phyloP scores from a whole-genome alignment of 169 alveolate genomes.

The Cryptosporidium felis region DNA sequence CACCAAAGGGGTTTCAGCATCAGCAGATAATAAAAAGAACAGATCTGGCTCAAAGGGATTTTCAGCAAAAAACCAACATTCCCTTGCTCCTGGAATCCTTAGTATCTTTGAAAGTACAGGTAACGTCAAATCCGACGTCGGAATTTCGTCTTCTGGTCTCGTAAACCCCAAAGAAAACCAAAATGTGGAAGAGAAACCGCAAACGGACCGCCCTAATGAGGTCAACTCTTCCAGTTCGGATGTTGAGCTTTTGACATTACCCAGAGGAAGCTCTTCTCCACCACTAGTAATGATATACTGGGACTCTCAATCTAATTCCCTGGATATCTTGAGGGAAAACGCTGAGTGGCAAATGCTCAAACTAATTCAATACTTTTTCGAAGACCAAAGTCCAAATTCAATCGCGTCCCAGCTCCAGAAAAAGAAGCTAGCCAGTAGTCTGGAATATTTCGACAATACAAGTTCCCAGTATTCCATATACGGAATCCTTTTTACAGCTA shows the following conservation, averaged over 20 bases:
- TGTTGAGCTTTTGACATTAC: neutral
- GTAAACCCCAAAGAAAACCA: neutral
- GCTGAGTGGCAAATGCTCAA: slow-evolving; percentile 70
- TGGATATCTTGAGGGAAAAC: slow-evolving; percentile 5
- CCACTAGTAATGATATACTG: slow-evolving; percentile 47
- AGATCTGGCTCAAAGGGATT: neutral
- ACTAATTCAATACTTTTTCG: slow-evolving; percentile 40
- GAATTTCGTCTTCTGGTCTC: neutral
- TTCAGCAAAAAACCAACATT: neutral
- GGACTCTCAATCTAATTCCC: slow-evolving; percentile 16
- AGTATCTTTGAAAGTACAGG: neutral
- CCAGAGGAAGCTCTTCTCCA: slow-evolving; percentile 53
- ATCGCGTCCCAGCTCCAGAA: neutral
- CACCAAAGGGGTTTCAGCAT: neutral
- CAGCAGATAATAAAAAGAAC: neutral
- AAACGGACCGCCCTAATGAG: neutral
- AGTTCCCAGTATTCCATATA: slow-evolving; percentile 36
- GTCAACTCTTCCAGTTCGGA: neutral
- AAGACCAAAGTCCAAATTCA: slow-evolving; percentile 45
- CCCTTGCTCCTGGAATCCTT: neutral
- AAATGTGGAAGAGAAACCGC: neutral
- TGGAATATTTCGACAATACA: slow-evolving; percentile 56
- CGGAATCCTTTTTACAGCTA: slow-evolving; percentile 47
- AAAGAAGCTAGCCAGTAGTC: neutral
- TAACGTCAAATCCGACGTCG: neutral